Percentiles rank a stretch among this genome's conserved stretches.
Evolutionary conservation across 163 green algal genomes (phyloP).

Genomic region (Picocystis sp.): DNA sequence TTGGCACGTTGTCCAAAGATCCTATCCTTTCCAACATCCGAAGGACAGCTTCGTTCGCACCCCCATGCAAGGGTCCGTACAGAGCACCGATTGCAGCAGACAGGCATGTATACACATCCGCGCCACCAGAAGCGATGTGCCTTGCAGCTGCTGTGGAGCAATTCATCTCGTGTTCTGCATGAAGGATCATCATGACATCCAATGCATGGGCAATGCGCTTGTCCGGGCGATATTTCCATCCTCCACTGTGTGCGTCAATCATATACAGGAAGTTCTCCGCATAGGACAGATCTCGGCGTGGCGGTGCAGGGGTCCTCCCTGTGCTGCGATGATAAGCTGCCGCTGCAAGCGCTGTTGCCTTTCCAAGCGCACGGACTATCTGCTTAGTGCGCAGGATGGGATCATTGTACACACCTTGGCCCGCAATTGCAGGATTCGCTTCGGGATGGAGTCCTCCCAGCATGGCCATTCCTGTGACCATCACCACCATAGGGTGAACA

Average conservation of each 20-base stretch:
- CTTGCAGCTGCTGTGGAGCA: conserved; percentile 68
- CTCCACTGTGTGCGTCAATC: conserved; percentile 58
- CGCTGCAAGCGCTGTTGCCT: conserved; percentile 71
- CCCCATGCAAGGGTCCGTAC: conserved; percentile 91
- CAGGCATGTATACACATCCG: conserved; percentile 87
- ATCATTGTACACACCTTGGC: conserved; percentile 72
- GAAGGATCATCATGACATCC: conserved; percentile 94
- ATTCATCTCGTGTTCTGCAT: conserved; percentile 99
- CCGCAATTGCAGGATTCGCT: conserved; percentile 64
- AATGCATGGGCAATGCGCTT: conserved; percentile 12
- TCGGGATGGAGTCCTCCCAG: conserved; percentile 76
- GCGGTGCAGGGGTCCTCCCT: conserved; percentile 43
- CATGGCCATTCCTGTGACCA: conserved; percentile 53
- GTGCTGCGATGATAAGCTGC: conserved; percentile 80
- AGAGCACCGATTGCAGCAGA: conserved; percentile 75
- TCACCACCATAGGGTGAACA: conserved; percentile 66
- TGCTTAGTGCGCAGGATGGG: conserved; percentile 84
- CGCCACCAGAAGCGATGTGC: conserved; percentile 55
- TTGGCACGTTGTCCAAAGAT: conserved; percentile 61
- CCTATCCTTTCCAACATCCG: conserved; percentile 88
- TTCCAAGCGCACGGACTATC: conserved; percentile 80
- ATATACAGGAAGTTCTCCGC: conserved; percentile 94
- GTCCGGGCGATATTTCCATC: conserved; percentile 15
- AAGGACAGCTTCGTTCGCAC: conserved; percentile 93
- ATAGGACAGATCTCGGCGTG: conserved; percentile 75